A percentile compares a stretch with the other conserved stretches of the same genome.
Evolutionary conservation across 2,329 filamentous ascomycete species (phyloP).

Genomic region (Setomelanomma holmii): DNA sequence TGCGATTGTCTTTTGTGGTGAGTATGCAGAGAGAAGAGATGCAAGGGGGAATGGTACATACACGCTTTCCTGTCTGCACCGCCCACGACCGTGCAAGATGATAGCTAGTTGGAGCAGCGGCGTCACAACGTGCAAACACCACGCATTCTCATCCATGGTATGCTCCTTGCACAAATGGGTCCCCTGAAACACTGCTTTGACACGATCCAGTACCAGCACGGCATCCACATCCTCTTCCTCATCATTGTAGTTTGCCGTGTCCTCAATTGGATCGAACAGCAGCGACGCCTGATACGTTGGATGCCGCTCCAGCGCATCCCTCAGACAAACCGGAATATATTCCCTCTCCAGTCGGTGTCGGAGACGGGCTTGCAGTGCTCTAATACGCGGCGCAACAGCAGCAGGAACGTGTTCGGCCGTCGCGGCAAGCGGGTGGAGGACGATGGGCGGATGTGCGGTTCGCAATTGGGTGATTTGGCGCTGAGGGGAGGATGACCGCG

Average conservation of each 20-base stretch:
- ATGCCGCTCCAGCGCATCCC: conserved; percentile 8
- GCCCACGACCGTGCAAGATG: conserved; percentile 4
- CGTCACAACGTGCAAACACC: conserved; percentile 5
- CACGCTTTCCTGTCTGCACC: conserved; percentile 1
- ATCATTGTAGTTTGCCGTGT: conserved; percentile 1
- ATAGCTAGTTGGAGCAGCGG: conserved; percentile 9
- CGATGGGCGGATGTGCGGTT: not conserved
- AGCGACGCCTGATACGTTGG: conserved; percentile 5
- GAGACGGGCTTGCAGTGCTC: conserved; percentile 6
- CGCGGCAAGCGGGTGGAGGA: not conserved
- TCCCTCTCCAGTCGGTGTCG: conserved; percentile 1
- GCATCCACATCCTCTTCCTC: conserved; percentile 1
- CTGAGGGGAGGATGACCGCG: not conserved
- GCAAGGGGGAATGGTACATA: conserved; percentile 3
- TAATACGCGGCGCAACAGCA: conserved; percentile 5
- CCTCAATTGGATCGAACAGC: conserved; percentile 6
- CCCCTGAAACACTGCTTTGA: no score
- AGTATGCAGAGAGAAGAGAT: not conserved
- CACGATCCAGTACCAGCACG: no score
- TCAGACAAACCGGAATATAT: conserved; percentile 6
- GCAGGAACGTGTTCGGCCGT: not conserved
- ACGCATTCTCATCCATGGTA: conserved; percentile 5
- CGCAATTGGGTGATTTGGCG: conserved; percentile 1
- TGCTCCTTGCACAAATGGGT: no score
- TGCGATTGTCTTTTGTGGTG: conserved; percentile 17